Percentiles rank a stretch among this genome's conserved stretches.
Conservation (phyloP, 163 green algal species). For the Scenedesmus sp. region DNA sequence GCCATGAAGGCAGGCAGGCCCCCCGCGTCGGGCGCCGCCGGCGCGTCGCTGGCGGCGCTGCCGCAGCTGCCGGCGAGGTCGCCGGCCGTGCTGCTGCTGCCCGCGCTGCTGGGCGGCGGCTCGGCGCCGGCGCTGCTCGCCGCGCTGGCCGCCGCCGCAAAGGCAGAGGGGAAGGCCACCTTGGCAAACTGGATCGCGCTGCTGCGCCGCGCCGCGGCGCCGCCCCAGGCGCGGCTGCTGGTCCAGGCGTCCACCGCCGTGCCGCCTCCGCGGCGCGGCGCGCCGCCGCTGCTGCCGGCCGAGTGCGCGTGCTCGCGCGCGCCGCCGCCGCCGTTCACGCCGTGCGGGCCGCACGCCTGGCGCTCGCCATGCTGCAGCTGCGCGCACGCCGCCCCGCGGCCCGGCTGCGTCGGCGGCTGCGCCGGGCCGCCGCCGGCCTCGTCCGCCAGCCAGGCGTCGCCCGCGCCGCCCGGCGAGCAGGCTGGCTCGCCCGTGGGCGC, state of each 20-base stretch:
- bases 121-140: background rate
- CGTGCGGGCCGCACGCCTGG: no score
- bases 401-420: background rate
- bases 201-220: background rate
- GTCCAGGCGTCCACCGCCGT: no score
- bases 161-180: background rate
- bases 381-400: background rate
- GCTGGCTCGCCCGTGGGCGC: background rate
- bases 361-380: conserved; percentile 21
- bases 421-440: background rate
- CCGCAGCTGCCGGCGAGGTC: background rate
- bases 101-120: background rate
- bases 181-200: no score
- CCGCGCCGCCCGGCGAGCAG: background rate
- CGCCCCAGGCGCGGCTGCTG: no score
- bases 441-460: background rate
- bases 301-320: no score
- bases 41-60: background rate
- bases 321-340: no score
- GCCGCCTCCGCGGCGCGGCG: no score
- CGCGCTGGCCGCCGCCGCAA: background rate
- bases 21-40: background rate
- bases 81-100: background rate
- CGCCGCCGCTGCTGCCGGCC: no score
- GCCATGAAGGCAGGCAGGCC: background rate